These are phyloP conservation scores for Saccharomycopsis babjevae DNA, from an alignment of 805 yeast species.

Conservation along the genomic window DNA sequence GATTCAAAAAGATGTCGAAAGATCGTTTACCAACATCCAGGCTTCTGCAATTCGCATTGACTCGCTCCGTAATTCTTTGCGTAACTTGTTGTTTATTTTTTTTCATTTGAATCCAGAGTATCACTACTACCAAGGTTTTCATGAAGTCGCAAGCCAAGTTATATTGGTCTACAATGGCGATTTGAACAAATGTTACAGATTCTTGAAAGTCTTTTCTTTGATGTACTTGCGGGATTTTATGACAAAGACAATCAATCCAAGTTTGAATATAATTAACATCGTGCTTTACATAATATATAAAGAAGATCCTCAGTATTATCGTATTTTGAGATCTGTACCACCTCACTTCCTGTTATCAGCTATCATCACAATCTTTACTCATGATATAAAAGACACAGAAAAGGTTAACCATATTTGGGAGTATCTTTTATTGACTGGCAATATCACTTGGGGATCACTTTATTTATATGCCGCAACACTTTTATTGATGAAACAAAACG, in stretches of 20 bases:
- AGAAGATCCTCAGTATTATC: constrained; percentile 37
- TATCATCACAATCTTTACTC: constrained; percentile 68
- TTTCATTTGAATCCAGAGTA: constrained; percentile 52
- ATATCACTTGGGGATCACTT: constrained; percentile 36
- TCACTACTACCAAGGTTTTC: constrained; percentile 86
- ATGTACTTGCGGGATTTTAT: constrained; percentile 73
- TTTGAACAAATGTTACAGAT: constrained; percentile 41
- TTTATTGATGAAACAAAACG: constrained; percentile 28
- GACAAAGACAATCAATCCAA: constrained; percentile 57
- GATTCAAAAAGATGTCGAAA: constrained; percentile 62
- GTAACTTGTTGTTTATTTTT: constrained; percentile 38
- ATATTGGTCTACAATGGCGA: constrained; percentile 40
- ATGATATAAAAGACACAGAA: constrained; percentile 43
- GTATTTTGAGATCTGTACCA: constrained; percentile 31
- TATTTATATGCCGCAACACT: constrained; percentile 55
- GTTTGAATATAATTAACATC: constrained; percentile 54
- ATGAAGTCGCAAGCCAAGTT: constrained; percentile 69
- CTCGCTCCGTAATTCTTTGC: not conserved
- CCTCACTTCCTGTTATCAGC: constrained; percentile 70
- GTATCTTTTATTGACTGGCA: constrained; percentile 38
- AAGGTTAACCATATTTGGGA: constrained; percentile 60
- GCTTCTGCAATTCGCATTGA: constrained; percentile 1
- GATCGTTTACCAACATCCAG: constrained; percentile 49
- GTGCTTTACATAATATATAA: constrained; percentile 51
- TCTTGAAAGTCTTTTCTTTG: constrained; percentile 49